Evolutionary conservation across 2,329 filamentous ascomycete species (phyloP).

Genomic region (Diaporthe humulicola): DNA sequence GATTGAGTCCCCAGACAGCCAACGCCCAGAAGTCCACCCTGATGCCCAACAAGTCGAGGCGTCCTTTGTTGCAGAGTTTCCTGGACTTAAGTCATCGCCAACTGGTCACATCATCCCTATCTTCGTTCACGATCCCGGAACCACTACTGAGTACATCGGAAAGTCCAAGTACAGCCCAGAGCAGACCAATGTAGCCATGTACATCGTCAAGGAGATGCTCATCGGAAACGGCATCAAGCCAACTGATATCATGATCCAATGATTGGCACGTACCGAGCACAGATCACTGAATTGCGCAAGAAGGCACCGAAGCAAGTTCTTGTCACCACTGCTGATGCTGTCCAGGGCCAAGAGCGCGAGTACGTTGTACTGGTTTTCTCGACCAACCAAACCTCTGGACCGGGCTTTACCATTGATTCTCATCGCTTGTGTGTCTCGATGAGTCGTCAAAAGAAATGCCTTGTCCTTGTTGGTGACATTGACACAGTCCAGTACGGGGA

Average conservation of each 20-base stretch:
- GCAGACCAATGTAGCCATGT: neutral
- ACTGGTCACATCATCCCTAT: neutral
- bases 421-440: neutral
- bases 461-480: neutral
- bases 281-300: neutral
- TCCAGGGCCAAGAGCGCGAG: neutral
- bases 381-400: neutral
- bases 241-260: neutral
- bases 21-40: neutral
- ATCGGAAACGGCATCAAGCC: neutral
- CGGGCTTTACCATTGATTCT: neutral
- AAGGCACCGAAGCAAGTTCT: neutral
- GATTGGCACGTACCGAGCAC: neutral
- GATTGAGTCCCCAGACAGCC: neutral
- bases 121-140: too few relatives aligned
- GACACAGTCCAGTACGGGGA: neutral
- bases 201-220: neutral
- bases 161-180: neutral
- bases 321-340: neutral
- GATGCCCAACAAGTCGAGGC: neutral
- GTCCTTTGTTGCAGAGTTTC: neutral
- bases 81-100: neutral
- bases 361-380: neutral
- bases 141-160: too few relatives aligned
- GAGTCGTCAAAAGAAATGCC: neutral